A percentile compares a stretch with the other conserved stretches of the same genome.
Conservation (phyloP, 495 filamentous ascomycete species). For the Opeltia flavorubescens region DNA sequence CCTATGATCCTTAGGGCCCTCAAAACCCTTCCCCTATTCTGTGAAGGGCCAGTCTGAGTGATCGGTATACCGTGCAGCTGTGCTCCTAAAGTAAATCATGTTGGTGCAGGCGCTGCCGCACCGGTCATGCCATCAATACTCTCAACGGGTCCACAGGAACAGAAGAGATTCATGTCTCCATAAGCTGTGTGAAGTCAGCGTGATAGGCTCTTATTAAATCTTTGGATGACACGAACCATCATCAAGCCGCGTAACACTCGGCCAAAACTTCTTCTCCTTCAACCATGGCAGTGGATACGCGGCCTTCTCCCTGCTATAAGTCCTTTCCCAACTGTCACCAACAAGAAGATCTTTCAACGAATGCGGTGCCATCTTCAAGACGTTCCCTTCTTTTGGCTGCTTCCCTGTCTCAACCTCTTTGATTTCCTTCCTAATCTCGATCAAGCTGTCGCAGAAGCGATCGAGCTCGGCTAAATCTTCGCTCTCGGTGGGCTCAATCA, state of each 20-base stretch:
- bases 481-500: constrained; percentile 97
- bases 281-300: constrained; percentile 81
- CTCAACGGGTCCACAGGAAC: constrained; percentile 82
- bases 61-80: too few relatives aligned
- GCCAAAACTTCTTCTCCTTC: constrained; percentile 98
- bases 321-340: constrained; percentile 59
- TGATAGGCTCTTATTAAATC: neutral
- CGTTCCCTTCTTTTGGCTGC: constrained; percentile 67
- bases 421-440: constrained; percentile 81
- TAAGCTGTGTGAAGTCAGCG: constrained; percentile 46
- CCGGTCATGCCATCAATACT: constrained; percentile 28
- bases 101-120: constrained; percentile 16
- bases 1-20: too few relatives aligned
- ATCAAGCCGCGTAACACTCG: constrained; percentile 73
- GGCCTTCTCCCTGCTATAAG: constrained; percentile 68
- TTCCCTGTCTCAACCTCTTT: constrained; percentile 68
- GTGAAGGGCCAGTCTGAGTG: too few relatives aligned
- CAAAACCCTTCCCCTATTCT: too few relatives aligned
- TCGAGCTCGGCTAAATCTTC: constrained; percentile 91
- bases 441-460: constrained; percentile 84
- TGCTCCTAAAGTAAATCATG: too few relatives aligned
- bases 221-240: constrained; percentile 53
- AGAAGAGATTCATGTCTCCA: constrained; percentile 89
- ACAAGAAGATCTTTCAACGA: constrained; percentile 65
- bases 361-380: constrained; percentile 87